A percentile compares a stretch with the other conserved stretches of the same genome.
phyloP scores from a whole-genome alignment of 2,329 filamentous ascomycete genomes.

The Trichoderma brevicompactum region DNA sequence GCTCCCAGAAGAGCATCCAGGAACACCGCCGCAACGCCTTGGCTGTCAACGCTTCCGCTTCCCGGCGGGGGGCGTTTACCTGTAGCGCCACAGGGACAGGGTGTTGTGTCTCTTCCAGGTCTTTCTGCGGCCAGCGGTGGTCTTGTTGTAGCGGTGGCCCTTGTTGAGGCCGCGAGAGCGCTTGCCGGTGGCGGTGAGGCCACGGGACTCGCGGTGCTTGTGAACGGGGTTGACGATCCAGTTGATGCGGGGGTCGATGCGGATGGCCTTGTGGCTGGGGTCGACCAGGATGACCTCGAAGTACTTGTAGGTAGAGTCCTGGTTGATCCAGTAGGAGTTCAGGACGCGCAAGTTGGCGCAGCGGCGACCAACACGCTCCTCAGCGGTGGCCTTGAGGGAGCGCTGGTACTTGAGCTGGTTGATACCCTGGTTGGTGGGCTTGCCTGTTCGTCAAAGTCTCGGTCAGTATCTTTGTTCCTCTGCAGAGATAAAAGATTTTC shows the following conservation, averaged over 20 bases:
- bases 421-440: constrained; percentile 99
- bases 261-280: constrained; percentile 99
- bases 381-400: constrained; percentile 94
- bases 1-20: constrained; percentile 14
- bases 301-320: constrained; percentile 99
- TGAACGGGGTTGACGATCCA: constrained; percentile 99
- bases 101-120: constrained; percentile 99
- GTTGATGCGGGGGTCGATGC: constrained; percentile 98
- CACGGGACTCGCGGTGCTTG: constrained; percentile 99
- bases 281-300: constrained; percentile 99
- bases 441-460: constrained; percentile 64
- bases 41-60: constrained; percentile 10
- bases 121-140: constrained; percentile 94
- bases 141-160: constrained; percentile 99
- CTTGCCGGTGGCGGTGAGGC: constrained; percentile 98
- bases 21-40: constrained; percentile 11
- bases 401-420: constrained; percentile 99
- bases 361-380: constrained; percentile 99
- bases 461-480: background rate
- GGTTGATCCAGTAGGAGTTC: constrained; percentile 99
- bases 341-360: constrained; percentile 99
- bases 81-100: constrained; percentile 97
- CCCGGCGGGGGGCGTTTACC: constrained; percentile 58
- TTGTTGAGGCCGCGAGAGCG: constrained; percentile 99
- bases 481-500: background rate